Evolutionary conservation across 2,329 filamentous ascomycete genomes (phyloP).

Genomic region (Eutypa lata): DNA sequence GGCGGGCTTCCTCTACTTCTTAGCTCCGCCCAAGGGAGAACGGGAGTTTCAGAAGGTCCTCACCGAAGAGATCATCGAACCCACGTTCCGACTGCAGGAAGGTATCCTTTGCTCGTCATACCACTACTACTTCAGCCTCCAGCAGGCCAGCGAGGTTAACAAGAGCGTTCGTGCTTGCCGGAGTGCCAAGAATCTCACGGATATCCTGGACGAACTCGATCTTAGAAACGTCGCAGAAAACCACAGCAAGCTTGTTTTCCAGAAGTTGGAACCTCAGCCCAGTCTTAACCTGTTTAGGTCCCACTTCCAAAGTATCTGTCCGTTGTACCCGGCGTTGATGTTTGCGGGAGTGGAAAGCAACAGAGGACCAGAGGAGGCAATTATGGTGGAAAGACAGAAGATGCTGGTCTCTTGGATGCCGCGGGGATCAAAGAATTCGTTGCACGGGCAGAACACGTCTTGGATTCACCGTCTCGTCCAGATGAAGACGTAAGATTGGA

Average conservation of each 20-base stretch:
- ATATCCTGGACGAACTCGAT: neutral
- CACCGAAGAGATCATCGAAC: neutral
- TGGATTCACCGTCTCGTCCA: no score
- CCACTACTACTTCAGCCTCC: neutral
- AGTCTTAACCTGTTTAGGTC: neutral
- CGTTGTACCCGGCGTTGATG: neutral
- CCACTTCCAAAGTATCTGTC: neutral
- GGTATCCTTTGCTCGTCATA: neutral
- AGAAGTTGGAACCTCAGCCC: neutral
- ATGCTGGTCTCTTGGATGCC: neutral
- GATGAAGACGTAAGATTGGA: no score
- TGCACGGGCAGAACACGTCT: no score
- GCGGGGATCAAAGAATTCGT: neutral
- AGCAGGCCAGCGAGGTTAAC: neutral
- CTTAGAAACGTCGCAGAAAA: neutral
- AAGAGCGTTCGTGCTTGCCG: neutral
- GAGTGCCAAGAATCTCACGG: neutral
- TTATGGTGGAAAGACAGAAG: neutral
- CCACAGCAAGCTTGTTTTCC: neutral
- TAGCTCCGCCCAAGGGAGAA: neutral
- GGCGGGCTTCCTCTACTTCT: neutral
- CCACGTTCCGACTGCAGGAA: neutral
- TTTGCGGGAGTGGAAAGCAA: neutral
- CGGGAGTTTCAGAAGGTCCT: neutral
- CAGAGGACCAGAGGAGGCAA: neutral